Evolutionary conservation across 495 filamentous ascomycete species (phyloP).

Genomic region (Wilcoxina mikolae): DNA sequence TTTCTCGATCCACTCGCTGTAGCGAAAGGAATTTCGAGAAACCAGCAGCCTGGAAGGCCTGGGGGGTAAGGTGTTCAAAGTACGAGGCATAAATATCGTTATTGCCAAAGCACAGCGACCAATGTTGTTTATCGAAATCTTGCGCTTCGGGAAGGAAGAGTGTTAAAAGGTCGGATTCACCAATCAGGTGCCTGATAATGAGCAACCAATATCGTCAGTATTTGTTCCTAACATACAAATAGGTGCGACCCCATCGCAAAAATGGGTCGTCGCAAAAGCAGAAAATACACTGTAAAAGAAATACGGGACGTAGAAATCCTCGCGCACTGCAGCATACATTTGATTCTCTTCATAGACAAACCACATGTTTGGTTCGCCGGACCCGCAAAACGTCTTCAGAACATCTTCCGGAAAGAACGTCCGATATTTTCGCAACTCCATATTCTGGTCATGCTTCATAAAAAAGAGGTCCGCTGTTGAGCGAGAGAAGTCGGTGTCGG

Average conservation of each 20-base stretch:
- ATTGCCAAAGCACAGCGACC: conserved; percentile 27
- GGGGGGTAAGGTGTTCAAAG: conserved; percentile 27
- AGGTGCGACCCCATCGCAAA: background rate
- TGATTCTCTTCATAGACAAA: conserved; percentile 25
- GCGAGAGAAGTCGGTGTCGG: conserved; percentile 24
- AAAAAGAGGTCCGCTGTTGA: conserved; percentile 26
- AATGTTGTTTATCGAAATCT: conserved; percentile 25
- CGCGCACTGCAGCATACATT: conserved; percentile 17
- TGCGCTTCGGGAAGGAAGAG: conserved; percentile 25
- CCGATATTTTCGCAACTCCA: conserved; percentile 23
- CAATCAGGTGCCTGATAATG: conserved; percentile 12
- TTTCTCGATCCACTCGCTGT: conserved; percentile 25
- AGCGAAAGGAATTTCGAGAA: conserved; percentile 24
- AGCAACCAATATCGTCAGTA: conserved; percentile 4
- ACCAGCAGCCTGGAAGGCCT: conserved; percentile 17
- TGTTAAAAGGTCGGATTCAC: conserved; percentile 23
- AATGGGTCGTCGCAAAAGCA: conserved; percentile 4
- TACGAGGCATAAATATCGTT: conserved; percentile 26
- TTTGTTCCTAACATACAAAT: conserved; percentile 1
- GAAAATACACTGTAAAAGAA: background rate
- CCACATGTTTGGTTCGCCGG: conserved; percentile 23
- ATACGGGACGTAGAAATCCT: conserved; percentile 1
- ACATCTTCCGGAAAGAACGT: conserved; percentile 26
- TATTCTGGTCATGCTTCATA: conserved; percentile 23
- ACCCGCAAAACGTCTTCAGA: conserved; percentile 25